phyloP scores from a whole-genome alignment of 345 rosid species.

The Citrus inodora region DNA sequence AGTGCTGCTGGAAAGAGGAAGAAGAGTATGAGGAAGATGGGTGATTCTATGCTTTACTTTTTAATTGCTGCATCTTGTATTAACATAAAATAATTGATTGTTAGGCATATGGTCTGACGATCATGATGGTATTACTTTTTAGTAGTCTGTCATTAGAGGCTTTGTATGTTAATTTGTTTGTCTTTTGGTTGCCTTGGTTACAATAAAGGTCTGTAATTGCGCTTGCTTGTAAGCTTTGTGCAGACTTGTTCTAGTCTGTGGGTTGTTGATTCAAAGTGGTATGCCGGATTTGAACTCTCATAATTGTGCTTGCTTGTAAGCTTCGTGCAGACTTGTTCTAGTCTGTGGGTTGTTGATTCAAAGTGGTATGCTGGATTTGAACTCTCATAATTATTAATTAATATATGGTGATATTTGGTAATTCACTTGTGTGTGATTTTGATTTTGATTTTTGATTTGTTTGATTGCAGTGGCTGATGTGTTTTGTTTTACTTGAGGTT shows the following conservation, averaged over 20 bases:
- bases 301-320: not conserved
- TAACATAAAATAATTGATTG: slow-evolving; percentile 4
- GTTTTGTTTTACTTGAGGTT: not conserved
- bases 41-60: not conserved
- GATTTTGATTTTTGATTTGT: not conserved
- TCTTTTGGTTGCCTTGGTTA: too few relatives aligned
- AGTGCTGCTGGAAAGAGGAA: slow-evolving; percentile 58
- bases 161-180: too few relatives aligned
- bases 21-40: slow-evolving; percentile 36
- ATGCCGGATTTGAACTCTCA: not conserved
- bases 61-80: not conserved
- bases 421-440: not conserved
- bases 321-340: not conserved
- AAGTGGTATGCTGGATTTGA: not conserved
- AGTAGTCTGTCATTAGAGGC: not conserved
- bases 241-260: not conserved
- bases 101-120: not conserved
- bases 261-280: not conserved
- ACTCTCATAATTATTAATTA: not conserved
- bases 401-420: not conserved
- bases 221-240: not conserved
- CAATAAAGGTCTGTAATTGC: too few relatives aligned
- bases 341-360: not conserved
- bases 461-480: not conserved
- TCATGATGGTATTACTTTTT: not conserved